A percentile compares a stretch with the other conserved stretches of the same genome.
Conservation (phyloP, 768 basidiomycete species). For the Auricularia sp. region DNA sequence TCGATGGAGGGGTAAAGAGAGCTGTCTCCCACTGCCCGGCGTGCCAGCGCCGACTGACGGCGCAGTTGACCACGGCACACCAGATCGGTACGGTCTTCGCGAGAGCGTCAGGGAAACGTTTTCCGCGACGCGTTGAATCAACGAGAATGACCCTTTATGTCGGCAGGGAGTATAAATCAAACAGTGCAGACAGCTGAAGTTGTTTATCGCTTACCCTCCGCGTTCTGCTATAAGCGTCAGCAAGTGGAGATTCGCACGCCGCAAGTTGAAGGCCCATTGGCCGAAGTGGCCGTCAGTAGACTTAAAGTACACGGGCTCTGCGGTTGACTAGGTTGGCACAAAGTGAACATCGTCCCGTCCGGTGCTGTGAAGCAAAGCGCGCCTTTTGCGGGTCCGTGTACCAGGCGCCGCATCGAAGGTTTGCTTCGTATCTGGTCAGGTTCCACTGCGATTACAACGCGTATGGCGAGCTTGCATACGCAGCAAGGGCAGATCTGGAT, state of each 20-base stretch:
- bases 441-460: background rate
- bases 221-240: slow-evolving; percentile 44
- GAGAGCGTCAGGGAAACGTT: slow-evolving; percentile 88
- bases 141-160: slow-evolving; percentile 63
- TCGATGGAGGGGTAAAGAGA: slow-evolving; percentile 62
- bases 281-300: slow-evolving; percentile 82
- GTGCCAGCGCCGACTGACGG: slow-evolving; percentile 25
- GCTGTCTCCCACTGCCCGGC: slow-evolving; percentile 39
- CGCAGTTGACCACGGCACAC: slow-evolving; percentile 82
- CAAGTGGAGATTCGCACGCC: slow-evolving; percentile 76
- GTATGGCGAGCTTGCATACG: slow-evolving; percentile 30
- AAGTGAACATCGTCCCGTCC: background rate
- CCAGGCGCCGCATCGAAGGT: slow-evolving; percentile 91
- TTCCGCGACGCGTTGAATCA: slow-evolving; percentile 88
- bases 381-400: slow-evolving; percentile 69
- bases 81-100: slow-evolving; percentile 92
- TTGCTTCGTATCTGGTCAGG: slow-evolving; percentile 41
- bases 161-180: background rate
- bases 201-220: slow-evolving; percentile 42
- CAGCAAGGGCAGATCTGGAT: slow-evolving; percentile 43
- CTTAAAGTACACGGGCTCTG: slow-evolving; percentile 67
- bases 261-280: slow-evolving; percentile 78
- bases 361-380: slow-evolving; percentile 15
- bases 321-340: slow-evolving; percentile 14
- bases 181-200: background rate